Conservation (phyloP, 2,329 filamentous ascomycete species). For the Microcyclospora pomicola region DNA sequence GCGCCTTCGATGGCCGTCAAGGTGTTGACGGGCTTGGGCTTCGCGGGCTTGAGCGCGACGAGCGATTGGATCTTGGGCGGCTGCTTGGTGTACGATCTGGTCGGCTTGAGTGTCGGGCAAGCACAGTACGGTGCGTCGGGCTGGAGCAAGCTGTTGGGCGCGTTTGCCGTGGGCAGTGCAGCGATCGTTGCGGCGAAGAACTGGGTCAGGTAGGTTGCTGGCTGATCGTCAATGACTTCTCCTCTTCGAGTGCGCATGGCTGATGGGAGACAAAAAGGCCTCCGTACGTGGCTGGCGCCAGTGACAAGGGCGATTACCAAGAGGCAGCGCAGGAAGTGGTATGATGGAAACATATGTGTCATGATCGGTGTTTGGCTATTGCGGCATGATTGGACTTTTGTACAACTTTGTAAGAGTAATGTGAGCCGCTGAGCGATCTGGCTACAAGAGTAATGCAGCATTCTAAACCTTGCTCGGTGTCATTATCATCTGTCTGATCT, state of each 20-base stretch:
- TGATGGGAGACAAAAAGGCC: constrained; percentile 11
- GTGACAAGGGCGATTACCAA: constrained; percentile 11
- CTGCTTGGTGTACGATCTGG: constrained; percentile 45
- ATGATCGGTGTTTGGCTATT: too few relatives aligned
- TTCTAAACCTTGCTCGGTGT: too few relatives aligned
- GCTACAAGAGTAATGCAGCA: too few relatives aligned
- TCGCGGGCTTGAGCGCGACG: constrained; percentile 34
- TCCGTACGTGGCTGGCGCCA: constrained; percentile 13
- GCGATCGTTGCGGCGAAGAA: constrained; percentile 42
- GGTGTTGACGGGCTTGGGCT: constrained; percentile 39
- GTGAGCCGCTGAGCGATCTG: too few relatives aligned
- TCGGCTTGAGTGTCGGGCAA: constrained; percentile 42
- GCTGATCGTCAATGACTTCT: constrained; percentile 1
- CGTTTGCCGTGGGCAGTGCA: constrained; percentile 38
- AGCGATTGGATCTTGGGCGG: constrained; percentile 50
- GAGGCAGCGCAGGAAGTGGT: constrained; percentile 16
- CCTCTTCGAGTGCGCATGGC: neutral
- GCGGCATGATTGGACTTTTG: too few relatives aligned
- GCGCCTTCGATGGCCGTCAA: constrained; percentile 36
- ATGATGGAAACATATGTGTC: too few relatives aligned
- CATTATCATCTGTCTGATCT: too few relatives aligned
- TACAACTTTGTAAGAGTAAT: too few relatives aligned
- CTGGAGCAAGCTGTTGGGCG: constrained; percentile 39
- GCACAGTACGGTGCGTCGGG: constrained; percentile 31
- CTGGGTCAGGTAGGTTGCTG: constrained; percentile 35